Conservation (phyloP, 306 rosid genomes). For the Trichosanthes truncata region DNA sequence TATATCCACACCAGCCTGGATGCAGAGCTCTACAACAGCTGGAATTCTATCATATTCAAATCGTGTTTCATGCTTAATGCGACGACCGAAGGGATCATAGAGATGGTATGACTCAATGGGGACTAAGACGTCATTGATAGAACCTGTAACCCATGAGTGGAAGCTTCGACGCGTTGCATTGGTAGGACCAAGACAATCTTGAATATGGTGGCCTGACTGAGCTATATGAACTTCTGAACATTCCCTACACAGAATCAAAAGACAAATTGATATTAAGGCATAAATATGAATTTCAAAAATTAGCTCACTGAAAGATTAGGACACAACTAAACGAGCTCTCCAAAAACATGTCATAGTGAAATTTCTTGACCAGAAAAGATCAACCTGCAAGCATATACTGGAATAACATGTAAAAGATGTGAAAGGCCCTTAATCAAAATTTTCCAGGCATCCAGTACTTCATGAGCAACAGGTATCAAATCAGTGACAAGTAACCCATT, state of each 20-base stretch:
- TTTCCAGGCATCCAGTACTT: constrained; percentile 81
- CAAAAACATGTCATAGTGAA: not conserved
- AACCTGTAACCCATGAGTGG: constrained; percentile 85
- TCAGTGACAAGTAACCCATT: constrained; percentile 75
- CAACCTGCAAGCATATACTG: constrained; percentile 85
- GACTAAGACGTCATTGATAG: constrained; percentile 67
- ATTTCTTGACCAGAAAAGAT: constrained; percentile 1
- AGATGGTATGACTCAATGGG: constrained; percentile 87
- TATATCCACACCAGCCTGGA: constrained; percentile 92
- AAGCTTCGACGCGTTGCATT: constrained; percentile 55
- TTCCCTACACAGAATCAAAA: constrained; percentile 47
- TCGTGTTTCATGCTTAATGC: constrained; percentile 71
- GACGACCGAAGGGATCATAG: constrained; percentile 84
- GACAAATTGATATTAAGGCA: not conserved
- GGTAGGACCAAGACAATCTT: constrained; percentile 51
- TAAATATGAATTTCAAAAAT: not conserved
- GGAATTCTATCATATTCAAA: constrained; percentile 89
- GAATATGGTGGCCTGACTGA: constrained; percentile 53
- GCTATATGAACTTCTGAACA: constrained; percentile 94
- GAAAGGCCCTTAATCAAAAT: constrained; percentile 68
- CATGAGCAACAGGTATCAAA: constrained; percentile 75
- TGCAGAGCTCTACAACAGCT: constrained; percentile 89
- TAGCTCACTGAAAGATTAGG: not conserved
- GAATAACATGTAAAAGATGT: constrained; percentile 66
- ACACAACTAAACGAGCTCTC: not conserved